phyloP scores from a whole-genome alignment of 495 filamentous ascomycete species.

The Parachaetomium inaequale region DNA sequence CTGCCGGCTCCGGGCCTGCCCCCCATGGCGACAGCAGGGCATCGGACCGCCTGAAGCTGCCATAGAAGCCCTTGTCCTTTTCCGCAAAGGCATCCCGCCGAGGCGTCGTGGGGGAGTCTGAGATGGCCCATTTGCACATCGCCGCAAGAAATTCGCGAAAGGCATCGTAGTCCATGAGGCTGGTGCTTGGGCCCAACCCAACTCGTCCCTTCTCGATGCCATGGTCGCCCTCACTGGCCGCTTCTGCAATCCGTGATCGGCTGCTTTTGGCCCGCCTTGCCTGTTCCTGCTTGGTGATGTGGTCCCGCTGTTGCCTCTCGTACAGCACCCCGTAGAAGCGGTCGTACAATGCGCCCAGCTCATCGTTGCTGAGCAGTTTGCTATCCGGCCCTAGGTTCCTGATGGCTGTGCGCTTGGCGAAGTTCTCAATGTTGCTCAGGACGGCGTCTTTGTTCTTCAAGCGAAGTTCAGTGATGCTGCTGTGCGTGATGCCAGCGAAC shows the following conservation, averaged over 20 bases:
- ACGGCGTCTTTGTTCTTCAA: slow-evolving; percentile 90
- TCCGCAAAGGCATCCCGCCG: slow-evolving; percentile 53
- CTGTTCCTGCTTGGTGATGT: slow-evolving; percentile 71
- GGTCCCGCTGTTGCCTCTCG: slow-evolving; percentile 78
- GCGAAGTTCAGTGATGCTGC: slow-evolving; percentile 82
- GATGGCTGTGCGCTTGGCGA: slow-evolving; percentile 94
- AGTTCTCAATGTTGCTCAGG: slow-evolving; percentile 89
- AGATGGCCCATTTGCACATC: slow-evolving; percentile 85
- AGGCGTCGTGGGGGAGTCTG: slow-evolving; percentile 62
- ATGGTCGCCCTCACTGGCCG: slow-evolving; percentile 39
- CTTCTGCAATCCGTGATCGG: slow-evolving; percentile 51
- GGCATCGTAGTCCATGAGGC: slow-evolving; percentile 92
- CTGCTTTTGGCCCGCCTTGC: slow-evolving; percentile 58
- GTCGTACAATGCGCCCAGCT: slow-evolving; percentile 86
- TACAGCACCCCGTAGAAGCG: slow-evolving; percentile 88
- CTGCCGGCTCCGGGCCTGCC: slow-evolving; percentile 72
- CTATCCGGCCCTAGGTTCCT: slow-evolving; percentile 93
- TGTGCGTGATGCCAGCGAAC: slow-evolving; percentile 91
- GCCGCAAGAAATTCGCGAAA: slow-evolving; percentile 90
- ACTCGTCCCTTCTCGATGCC: slow-evolving; percentile 73
- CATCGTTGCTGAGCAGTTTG: slow-evolving; percentile 78
- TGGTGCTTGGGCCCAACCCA: slow-evolving; percentile 80
- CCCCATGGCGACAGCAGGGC: slow-evolving; percentile 67
- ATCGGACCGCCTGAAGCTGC: slow-evolving; percentile 45
- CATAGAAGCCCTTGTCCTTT: slow-evolving; percentile 51